A percentile compares a stretch with the other conserved stretches of the same genome.
Evolutionary conservation across 257 asterid genomes (phyloP).

Genomic region (Datura wrightii): DNA sequence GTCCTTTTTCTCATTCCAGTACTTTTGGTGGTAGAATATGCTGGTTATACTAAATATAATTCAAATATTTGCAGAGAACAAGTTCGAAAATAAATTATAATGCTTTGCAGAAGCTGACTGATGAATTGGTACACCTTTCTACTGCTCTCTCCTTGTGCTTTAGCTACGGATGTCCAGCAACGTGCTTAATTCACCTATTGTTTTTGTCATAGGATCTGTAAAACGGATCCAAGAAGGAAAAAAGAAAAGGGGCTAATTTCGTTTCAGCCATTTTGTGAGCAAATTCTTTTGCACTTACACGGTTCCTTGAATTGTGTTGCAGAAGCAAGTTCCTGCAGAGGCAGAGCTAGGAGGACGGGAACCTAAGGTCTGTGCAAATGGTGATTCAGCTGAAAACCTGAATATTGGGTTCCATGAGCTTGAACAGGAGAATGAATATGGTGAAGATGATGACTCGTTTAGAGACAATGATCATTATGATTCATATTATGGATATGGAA

Average conservation of each 20-base stretch:
- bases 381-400: conserved; percentile 34
- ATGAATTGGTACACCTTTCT: conserved; percentile 49
- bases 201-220: conserved; percentile 7
- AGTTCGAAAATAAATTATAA: conserved; percentile 61
- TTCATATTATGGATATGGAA: conserved; percentile 29
- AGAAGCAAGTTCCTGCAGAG: conserved; percentile 41
- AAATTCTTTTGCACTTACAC: neutral
- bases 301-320: conserved; percentile 30
- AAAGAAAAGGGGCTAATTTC: neutral
- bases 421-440: conserved; percentile 29
- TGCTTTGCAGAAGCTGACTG: conserved; percentile 47
- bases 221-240: neutral
- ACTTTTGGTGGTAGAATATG: conserved; percentile 29
- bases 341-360: conserved; percentile 24
- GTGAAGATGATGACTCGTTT: conserved; percentile 32
- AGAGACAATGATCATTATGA: conserved; percentile 21
- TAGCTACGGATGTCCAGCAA: neutral
- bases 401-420: conserved; percentile 18
- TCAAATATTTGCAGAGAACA: conserved; percentile 45
- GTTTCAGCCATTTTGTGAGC: neutral
- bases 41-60: conserved; percentile 7
- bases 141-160: neutral
- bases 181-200: neutral
- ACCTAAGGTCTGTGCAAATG: conserved; percentile 24
- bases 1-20: conserved; percentile 4